phyloP scores from a whole-genome alignment of 2,329 filamentous ascomycete species.

The Pleomassaria siparia region DNA sequence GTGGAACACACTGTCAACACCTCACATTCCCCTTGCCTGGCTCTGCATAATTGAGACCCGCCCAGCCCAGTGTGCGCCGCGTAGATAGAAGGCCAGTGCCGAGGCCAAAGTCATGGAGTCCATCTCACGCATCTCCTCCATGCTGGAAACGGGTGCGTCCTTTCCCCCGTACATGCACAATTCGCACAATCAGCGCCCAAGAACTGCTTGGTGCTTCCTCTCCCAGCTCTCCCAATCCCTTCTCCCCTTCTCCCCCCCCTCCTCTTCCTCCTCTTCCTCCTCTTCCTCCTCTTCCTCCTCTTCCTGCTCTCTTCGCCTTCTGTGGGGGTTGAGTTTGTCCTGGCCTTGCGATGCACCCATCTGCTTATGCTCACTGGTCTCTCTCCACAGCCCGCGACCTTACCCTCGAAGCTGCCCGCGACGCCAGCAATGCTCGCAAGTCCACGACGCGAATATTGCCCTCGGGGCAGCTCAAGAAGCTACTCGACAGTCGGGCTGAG shows the following conservation, averaged over 20 bases:
- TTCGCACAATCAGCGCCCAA: neutral
- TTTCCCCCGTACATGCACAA: constrained; percentile 9
- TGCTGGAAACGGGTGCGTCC: constrained; percentile 85
- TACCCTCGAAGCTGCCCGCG: constrained; percentile 87
- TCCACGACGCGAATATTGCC: constrained; percentile 68
- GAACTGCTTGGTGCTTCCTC: neutral
- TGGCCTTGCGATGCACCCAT: constrained; percentile 35
- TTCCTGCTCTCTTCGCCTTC: neutral
- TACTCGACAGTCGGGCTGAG: constrained; percentile 91
- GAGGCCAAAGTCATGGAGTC: constrained; percentile 73
- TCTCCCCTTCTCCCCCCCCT: too few relatives aligned
- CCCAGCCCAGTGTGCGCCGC: constrained; percentile 14
- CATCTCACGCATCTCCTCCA: constrained; percentile 86
- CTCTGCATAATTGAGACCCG: constrained; percentile 26
- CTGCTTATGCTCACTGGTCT: constrained; percentile 43
- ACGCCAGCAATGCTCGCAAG: constrained; percentile 64
- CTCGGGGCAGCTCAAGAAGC: constrained; percentile 85
- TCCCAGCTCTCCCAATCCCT: neutral
- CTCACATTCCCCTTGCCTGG: constrained; percentile 15
- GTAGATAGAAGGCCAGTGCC: constrained; percentile 7
- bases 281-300: neutral
- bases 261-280: neutral
- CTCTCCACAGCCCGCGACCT: constrained; percentile 79
- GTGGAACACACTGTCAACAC: constrained; percentile 11
- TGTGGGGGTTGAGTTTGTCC: constrained; percentile 8